Conservation (phyloP, 768 basidiomycete genomes). For the Auricularia heimuer region DNA sequence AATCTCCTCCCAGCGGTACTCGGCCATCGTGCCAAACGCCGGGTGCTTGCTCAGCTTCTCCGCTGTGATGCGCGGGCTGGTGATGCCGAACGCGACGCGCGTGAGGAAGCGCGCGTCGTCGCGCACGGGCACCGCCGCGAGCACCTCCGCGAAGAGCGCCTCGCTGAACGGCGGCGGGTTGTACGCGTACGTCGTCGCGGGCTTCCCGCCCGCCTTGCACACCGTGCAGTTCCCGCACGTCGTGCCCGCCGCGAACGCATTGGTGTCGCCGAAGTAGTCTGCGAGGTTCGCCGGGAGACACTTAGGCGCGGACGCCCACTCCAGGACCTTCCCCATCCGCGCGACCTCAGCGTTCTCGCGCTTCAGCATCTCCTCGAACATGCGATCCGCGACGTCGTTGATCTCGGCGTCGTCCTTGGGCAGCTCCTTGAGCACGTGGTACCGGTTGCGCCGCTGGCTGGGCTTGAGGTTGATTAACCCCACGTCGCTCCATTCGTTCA, state of each 20-base stretch:
- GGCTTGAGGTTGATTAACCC: slow-evolving; percentile 25
- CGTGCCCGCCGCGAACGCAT: slow-evolving; percentile 26
- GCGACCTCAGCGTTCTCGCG: slow-evolving; percentile 34
- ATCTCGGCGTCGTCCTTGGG: slow-evolving; percentile 25
- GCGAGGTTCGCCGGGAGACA: slow-evolving; percentile 36
- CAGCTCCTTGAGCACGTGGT: slow-evolving; percentile 25
- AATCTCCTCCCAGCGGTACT: slow-evolving; percentile 30
- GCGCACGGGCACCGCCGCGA: slow-evolving; percentile 32
- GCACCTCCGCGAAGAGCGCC: slow-evolving; percentile 25
- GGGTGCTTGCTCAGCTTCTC: slow-evolving; percentile 34
- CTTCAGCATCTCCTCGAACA: slow-evolving; percentile 29
- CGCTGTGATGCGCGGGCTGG: slow-evolving; percentile 33
- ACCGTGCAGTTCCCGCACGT: slow-evolving; percentile 36
- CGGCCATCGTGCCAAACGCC: slow-evolving; percentile 35
- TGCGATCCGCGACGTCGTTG: slow-evolving; percentile 20
- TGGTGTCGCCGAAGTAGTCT: slow-evolving; percentile 32
- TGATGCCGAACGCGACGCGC: slow-evolving; percentile 41
- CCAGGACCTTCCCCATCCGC: slow-evolving; percentile 30
- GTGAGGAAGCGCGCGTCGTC: slow-evolving; percentile 42
- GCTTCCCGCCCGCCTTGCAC: slow-evolving; percentile 27
- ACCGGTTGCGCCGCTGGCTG: slow-evolving; percentile 32
- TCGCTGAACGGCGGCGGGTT: slow-evolving; percentile 18
- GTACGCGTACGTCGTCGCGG: slow-evolving; percentile 21
- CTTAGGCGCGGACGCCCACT: slow-evolving; percentile 27
- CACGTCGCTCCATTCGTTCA: slow-evolving; percentile 32